These are phyloP conservation scores for Cystobasidium ongulense DNA, from an alignment of 768 basidiomycete genomes.

Conservation along the genomic window DNA sequence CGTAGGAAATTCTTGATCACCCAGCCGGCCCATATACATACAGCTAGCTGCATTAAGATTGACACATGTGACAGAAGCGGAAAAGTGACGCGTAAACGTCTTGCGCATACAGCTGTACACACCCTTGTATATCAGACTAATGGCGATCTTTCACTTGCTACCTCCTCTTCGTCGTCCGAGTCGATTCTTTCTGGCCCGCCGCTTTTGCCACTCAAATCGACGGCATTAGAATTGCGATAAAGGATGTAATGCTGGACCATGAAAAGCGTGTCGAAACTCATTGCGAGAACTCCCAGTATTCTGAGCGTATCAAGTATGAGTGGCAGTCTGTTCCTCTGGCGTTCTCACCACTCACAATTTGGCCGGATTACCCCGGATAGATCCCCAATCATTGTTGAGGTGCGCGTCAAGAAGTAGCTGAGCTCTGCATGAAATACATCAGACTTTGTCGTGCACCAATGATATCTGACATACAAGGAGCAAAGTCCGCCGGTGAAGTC, in stretches of 20 bases:
- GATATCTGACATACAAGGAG: slow-evolving; percentile 8
- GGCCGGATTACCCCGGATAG: slow-evolving; percentile 42
- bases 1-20: neutral
- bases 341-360: slow-evolving; percentile 37
- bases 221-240: slow-evolving; percentile 34
- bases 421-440: slow-evolving; percentile 10
- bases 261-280: slow-evolving; percentile 44
- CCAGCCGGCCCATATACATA: neutral
- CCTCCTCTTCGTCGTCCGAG: neutral
- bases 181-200: neutral
- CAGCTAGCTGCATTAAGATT: too few relatives aligned
- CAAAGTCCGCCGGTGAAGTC: slow-evolving; percentile 27
- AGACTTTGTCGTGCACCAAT: neutral
- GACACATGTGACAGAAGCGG: too few relatives aligned
- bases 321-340: neutral
- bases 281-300: slow-evolving; percentile 36
- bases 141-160: neutral
- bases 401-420: slow-evolving; percentile 44
- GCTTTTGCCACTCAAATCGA: neutral
- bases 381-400: slow-evolving; percentile 40
- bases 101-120: neutral
- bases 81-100: too few relatives aligned
- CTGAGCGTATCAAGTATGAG: neutral
- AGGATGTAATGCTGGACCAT: slow-evolving; percentile 45
- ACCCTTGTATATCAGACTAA: neutral